Evolutionary conservation across 306 rosid genomes (phyloP).

Genomic region (Cucumis hystrix): DNA sequence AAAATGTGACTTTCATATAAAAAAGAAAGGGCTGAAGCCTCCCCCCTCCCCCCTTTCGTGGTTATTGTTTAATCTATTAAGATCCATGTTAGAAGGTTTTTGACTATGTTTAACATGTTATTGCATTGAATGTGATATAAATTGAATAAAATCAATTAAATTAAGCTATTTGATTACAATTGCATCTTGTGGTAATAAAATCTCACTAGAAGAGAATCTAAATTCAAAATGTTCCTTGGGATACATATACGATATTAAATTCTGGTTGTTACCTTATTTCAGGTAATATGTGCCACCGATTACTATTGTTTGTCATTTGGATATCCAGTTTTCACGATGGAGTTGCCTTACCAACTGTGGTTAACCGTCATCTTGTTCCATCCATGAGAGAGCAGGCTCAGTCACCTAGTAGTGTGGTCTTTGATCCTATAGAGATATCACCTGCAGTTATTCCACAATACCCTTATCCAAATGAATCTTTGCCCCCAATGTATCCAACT

Average conservation of each 20-base stretch:
- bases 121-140: not conserved
- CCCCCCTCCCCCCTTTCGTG: too few species aligned
- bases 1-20: too few species aligned
- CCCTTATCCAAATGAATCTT: constrained; percentile 49
- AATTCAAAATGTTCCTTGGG: not conserved
- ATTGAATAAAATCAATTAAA: not conserved
- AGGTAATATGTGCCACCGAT: constrained; percentile 55
- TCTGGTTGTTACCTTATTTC: constrained; percentile 24
- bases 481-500: constrained; percentile 81
- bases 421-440: constrained; percentile 89
- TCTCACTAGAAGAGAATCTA: not conserved
- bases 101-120: not conserved
- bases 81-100: not conserved
- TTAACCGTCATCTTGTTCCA: constrained; percentile 22
- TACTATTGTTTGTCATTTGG: constrained; percentile 57
- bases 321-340: constrained; percentile 50
- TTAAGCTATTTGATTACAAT: not conserved
- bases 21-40: not conserved
- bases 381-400: constrained; percentile 40
- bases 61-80: not conserved
- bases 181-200: not conserved
- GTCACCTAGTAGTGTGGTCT: constrained; percentile 54
- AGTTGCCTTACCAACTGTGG: constrained; percentile 29
- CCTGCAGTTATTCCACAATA: constrained; percentile 78
- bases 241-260: constrained; percentile 2